A percentile compares a stretch with the other conserved stretches of the same genome.
phyloP scores from a whole-genome alignment of 306 rosid species.

The Dryas alaskensis region DNA sequence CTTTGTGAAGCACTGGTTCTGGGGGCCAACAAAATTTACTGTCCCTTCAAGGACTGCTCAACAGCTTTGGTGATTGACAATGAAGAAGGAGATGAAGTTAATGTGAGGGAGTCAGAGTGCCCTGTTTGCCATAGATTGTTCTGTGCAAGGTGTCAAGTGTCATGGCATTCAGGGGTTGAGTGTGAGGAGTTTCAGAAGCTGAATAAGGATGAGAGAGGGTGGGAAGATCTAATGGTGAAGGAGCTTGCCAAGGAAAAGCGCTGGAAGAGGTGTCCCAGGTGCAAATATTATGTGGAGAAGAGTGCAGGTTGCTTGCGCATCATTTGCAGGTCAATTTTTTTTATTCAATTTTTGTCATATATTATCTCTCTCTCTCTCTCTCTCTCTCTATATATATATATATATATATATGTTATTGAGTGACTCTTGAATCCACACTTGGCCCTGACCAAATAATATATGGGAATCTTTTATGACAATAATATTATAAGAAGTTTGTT shows the following conservation, averaged over 20 bases:
- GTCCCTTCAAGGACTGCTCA: conserved; percentile 56
- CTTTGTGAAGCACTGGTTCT: conserved; percentile 31
- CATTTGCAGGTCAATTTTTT: conserved; percentile 48
- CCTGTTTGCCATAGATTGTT: conserved; percentile 60
- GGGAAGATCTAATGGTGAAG: conserved; percentile 41
- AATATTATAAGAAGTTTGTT: no score
- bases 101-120: conserved; percentile 37
- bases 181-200: conserved; percentile 44
- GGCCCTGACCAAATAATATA: no score
- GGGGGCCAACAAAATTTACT: conserved; percentile 24
- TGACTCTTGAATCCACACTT: no score
- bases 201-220: conserved; percentile 36
- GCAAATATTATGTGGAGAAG: conserved; percentile 47
- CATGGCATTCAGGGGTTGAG: conserved; percentile 50
- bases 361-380: no score
- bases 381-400: no score
- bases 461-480: no score
- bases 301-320: conserved; percentile 45
- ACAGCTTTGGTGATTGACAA: conserved; percentile 29
- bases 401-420: no score
- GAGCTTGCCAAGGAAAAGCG: conserved; percentile 34
- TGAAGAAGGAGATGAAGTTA: conserved; percentile 6
- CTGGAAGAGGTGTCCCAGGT: conserved; percentile 54
- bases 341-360: no score
- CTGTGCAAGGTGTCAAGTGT: conserved; percentile 48